Evolutionary conservation across 441 rosid species (phyloP), one percentile per base, ranked within the genome.

Genomic region (Gossypium lobatum): DNA sequence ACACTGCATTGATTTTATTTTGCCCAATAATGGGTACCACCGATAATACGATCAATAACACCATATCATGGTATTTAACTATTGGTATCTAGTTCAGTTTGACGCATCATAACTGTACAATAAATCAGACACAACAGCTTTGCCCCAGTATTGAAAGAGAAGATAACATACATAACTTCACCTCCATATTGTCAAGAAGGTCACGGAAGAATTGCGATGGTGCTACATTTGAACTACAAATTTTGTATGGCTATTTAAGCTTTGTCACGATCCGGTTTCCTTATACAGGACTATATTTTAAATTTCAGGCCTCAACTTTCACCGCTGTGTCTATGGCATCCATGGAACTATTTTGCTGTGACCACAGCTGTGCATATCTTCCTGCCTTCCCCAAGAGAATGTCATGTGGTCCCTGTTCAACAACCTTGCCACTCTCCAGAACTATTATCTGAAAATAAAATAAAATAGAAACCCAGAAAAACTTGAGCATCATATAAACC

Each of bases 301-400:
- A 52, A 70, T 61, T 73, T 75, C 71, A 83, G n/a, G 75, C 79
- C 69, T 85, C 87, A 76, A 82, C 65, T 77, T 88, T 88, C 70
- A 82, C 25, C 75, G 92, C 85, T 23, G 80, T 78, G 82, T 93
- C 97, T 76, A 82, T 63, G 67, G 84, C 80, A 85, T 95, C 97
- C 26, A 82, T 75, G 4, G 84, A 80, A 72, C 71, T 95, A 77
- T 93, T 93, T 83, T 96, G 99, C 71, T 93, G 98, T 42, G 88
- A 80, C 99, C 99, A 96, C 6, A 92, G 84, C 79, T 92, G 99
- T 0, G 99, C 92, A 76, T 96, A 96, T 88, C 99, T 91, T 55
- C 98, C 99, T 0, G 91, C 88, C 54, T 84, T 85, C 17, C 80
- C 84, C 82, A 93, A 69, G 45, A 92, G 96, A 80, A 80, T 85